Evolutionary conservation across 768 basidiomycete genomes (phyloP), one percentile per base, ranked within the genome.

Genomic region (Cystofilobasidium bisporidii): DNA sequence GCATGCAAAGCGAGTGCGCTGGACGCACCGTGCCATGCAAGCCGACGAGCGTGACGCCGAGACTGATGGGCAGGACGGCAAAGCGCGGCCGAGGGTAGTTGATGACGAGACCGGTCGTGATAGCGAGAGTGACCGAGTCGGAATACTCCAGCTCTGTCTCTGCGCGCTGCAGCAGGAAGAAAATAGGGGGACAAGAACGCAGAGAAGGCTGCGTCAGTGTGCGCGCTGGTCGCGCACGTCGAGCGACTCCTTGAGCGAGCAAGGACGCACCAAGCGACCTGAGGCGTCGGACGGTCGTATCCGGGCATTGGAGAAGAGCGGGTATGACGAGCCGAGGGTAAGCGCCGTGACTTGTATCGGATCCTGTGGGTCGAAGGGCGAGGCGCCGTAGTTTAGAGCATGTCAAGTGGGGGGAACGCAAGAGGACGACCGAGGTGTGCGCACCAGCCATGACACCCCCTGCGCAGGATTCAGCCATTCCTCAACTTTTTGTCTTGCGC

Each of bases 11-110:
- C 10, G 4, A 30, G 48, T n/a, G n/a, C n/a, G n/a, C 5, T 4
- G 22, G 57, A 50, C 77, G 45, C 83, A 91, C 36, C 81, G 80
- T 82, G 82, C 88, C 68, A 84, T 91, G 77, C 87, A 96, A 79
- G 86, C 91, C 81, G 84, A 91, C 65, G 86, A 83, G 77, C 85
- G 89, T 65, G 84, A 90, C 30, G 83, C 94, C 69, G 84, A 97
- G 66, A 85, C 82, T 30, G 85, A 93, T 71, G 20, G 80, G 80
- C 18, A 81, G 71, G n/a, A 79, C 75, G 32, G 80, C 80, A 70
- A 81, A 81, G 11, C 77, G 72, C 0, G 79, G 79, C 47, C 75
- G 71, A n/a, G 80, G 80, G 47, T 79, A 78, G 64, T 81, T 81
- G 72, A 81, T 72, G 22, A 80, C 73, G 5, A 81, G 62, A 30